These are phyloP conservation scores for Acer yangbiense DNA, from an alignment of 345 rosid genomes.

Conservation along the genomic window DNA sequence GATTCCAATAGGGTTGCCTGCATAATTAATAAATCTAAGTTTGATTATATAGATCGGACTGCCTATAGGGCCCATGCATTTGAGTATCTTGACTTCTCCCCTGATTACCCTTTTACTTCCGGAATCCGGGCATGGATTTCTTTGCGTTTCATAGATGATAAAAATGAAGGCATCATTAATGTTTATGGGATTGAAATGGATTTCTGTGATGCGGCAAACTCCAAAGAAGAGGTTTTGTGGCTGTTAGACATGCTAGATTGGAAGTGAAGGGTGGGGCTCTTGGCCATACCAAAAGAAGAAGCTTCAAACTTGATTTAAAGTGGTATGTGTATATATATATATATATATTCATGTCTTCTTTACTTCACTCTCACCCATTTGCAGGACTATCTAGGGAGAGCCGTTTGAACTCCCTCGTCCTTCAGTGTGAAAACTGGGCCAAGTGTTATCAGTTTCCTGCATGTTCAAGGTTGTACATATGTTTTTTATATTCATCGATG, in stretches of 20 bases:
- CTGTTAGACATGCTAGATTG: conserved; percentile 92
- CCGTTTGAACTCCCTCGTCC: neutral
- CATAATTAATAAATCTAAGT: conserved; percentile 59
- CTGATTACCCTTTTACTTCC: conserved; percentile 72
- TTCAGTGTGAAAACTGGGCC: neutral
- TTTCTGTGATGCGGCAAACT: conserved; percentile 77
- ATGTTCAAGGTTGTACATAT: conserved; percentile 24
- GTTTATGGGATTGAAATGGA: conserved; percentile 91
- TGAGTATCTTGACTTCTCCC: conserved; percentile 81
- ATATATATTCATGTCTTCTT: no score
- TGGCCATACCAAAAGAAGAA: neutral
- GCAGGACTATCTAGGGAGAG: conserved; percentile 12
- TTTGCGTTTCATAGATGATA: conserved; percentile 70
- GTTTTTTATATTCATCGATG: conserved; percentile 7
- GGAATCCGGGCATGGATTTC: conserved; percentile 89
- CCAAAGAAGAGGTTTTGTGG: conserved; percentile 91
- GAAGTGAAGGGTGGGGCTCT: conserved; percentile 54
- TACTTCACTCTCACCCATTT: conserved; percentile 1
- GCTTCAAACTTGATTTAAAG: neutral
- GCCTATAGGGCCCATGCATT: conserved; percentile 75
- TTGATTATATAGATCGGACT: conserved; percentile 74
- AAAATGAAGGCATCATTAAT: conserved; percentile 53
- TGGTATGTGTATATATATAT: neutral
- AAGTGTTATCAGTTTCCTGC: conserved; percentile 1
- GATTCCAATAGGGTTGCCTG: conserved; percentile 75